Conservation (phyloP, 768 basidiomycete species). For the Coprinopsis sp. region DNA sequence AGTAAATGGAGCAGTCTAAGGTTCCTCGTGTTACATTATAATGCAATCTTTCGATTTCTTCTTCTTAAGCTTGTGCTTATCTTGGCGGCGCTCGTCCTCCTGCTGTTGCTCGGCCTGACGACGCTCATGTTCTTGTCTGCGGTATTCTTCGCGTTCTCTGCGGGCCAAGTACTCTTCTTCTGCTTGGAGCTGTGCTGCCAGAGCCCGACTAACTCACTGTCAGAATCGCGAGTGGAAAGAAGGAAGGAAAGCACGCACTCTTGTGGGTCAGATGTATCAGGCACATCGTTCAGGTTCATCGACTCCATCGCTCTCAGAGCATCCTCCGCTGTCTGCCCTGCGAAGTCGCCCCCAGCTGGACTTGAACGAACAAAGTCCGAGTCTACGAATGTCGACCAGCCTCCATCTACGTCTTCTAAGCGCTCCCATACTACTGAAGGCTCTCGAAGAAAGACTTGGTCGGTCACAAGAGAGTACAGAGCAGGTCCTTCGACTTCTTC, state of each 20-base stretch:
- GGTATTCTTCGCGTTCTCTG: constrained; percentile 29
- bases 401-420: constrained; percentile 82
- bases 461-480: constrained; percentile 82
- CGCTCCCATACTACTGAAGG: constrained; percentile 86
- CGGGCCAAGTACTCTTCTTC: constrained; percentile 66
- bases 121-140: constrained; percentile 26
- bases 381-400: constrained; percentile 74
- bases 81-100: constrained; percentile 17
- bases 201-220: constrained; percentile 43
- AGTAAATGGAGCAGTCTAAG: too few relatives aligned
- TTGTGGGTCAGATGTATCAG: background rate
- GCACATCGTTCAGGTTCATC: constrained; percentile 32
- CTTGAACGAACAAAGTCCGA: constrained; percentile 56
- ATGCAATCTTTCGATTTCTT: constrained; percentile 51
- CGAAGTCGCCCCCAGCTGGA: constrained; percentile 78
- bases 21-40: constrained; percentile 47
- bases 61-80: constrained; percentile 29
- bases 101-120: constrained; percentile 20
- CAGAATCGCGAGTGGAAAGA: background rate
- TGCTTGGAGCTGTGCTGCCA: constrained; percentile 74
- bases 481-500: constrained; percentile 30
- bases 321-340: constrained; percentile 65
- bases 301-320: constrained; percentile 48
- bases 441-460: constrained; percentile 75
- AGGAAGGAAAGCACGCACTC: background rate